Conservation (phyloP, 1,284 basidiomycete genomes). For the Pisolithus thermaeus region DNA sequence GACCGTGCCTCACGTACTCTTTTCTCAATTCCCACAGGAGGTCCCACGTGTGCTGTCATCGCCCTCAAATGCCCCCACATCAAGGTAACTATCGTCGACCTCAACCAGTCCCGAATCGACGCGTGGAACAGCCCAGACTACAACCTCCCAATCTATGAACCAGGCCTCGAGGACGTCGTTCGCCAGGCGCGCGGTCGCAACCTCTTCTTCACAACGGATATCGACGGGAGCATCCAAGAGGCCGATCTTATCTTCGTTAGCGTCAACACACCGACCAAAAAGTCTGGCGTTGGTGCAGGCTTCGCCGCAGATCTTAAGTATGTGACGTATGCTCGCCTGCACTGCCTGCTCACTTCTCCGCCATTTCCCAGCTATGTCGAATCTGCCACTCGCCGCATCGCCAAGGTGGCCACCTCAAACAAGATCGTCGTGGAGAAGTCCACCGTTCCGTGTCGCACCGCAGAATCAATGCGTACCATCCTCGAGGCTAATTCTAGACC, state of each 20-base stretch:
- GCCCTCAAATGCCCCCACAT: slow-evolving; percentile 95
- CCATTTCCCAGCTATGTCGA: slow-evolving; percentile 77
- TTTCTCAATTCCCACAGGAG: slow-evolving; percentile 45
- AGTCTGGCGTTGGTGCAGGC: slow-evolving; percentile 93
- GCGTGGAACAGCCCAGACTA: slow-evolving; percentile 89
- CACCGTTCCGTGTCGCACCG: slow-evolving; percentile 96
- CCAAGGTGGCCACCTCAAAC: slow-evolving; percentile 81
- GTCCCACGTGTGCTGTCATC: slow-evolving; percentile 92
- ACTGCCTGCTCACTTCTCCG: background rate
- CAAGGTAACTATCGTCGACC: slow-evolving; percentile 94
- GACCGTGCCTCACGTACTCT: slow-evolving; percentile 6
- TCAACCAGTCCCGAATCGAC: slow-evolving; percentile 91
- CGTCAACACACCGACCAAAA: slow-evolving; percentile 98
- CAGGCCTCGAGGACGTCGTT: slow-evolving; percentile 93
- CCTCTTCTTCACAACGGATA: slow-evolving; percentile 95
- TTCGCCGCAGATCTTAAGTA: slow-evolving; percentile 97
- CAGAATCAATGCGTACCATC: slow-evolving; percentile 98
- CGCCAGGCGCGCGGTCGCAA: slow-evolving; percentile 86
- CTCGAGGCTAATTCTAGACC: slow-evolving; percentile 96
- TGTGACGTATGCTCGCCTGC: slow-evolving; percentile 23
- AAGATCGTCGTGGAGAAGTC: slow-evolving; percentile 99
- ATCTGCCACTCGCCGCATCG: slow-evolving; percentile 93
- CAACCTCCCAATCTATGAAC: slow-evolving; percentile 91
- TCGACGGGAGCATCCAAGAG: slow-evolving; percentile 89
- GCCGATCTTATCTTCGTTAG: slow-evolving; percentile 89